Evolutionary conservation across 2,329 filamentous ascomycete genomes (phyloP), one percentile per base, ranked within the genome.

Genomic region (Sclerotinia spermophila): DNA sequence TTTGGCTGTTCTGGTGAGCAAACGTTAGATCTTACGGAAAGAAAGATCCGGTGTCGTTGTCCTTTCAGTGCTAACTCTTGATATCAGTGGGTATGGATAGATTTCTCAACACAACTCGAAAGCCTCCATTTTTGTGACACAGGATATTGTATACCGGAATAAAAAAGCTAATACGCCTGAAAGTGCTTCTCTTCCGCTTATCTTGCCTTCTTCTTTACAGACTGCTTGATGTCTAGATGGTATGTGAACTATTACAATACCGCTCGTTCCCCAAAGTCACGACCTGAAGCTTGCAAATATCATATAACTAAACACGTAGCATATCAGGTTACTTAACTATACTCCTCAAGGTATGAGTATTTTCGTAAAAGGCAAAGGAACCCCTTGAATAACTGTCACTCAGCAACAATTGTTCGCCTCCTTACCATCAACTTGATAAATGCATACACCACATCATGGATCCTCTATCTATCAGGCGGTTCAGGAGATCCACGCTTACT

Each of bases 201-300:
- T 80, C 85, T 94, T 72, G 91, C 90, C 66, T 94, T 93, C 81
- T 92, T 93, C 82, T 94, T 94, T 79, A 92, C 91, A 71, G 92
- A 94, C 81, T 93, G 91, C 80, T 86, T 94, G 77, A 94, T 94
- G 91, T 93, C 91, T 73, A 85, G 92, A 81, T 94, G 92, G 90
- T 92, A 78, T 59, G 84, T 81, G 58, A 27, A 44, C 53, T 30
- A 27, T 19, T 44, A 59, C 27, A 33, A 53, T 35, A 42, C 27
- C 13, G 17, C 24, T 35, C n/a, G n/a, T 53, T 30, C 17, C 6
- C 15, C 17, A 53, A 65, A 51, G 21, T 15, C 45, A 15, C 38
- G n/a, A 21, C 24, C 24, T n/a, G 15, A 67, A 48, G 44, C 44
- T 68, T 30, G 15, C 65, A 44, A n/a, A 19, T 62, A 13, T 56